phyloP scores from a whole-genome alignment of 2,329 filamentous ascomycete species.

The Phoma sp. region DNA sequence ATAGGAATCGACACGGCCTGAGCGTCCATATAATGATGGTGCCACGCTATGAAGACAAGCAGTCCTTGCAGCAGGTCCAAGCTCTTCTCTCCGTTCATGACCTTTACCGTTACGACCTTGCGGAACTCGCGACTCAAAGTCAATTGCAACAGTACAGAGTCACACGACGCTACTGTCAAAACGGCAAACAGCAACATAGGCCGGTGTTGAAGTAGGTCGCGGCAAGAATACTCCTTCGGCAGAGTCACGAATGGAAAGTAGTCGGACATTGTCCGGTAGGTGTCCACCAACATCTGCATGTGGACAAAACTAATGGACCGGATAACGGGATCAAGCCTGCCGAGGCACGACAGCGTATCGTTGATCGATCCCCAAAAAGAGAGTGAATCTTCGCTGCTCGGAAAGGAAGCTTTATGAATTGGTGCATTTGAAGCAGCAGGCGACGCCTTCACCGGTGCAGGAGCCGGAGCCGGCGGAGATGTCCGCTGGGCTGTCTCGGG shows the following conservation, averaged over 20 bases:
- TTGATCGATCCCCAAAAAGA: constrained; percentile 45
- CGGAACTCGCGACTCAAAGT: constrained; percentile 45
- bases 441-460: constrained; percentile 22
- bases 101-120: constrained; percentile 42
- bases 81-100: constrained; percentile 46
- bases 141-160: constrained; percentile 37
- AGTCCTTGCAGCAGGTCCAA: constrained; percentile 42
- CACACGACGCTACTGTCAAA: constrained; percentile 41
- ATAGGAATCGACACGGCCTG: constrained; percentile 43
- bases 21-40: constrained; percentile 46
- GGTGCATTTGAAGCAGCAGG: constrained; percentile 23
- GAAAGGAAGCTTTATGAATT: constrained; percentile 32
- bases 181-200: constrained; percentile 45
- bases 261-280: constrained; percentile 40
- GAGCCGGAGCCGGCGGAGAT: constrained; percentile 20
- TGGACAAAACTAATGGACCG: constrained; percentile 43
- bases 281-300: constrained; percentile 43
- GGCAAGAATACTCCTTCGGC: constrained; percentile 35
- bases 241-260: constrained; percentile 45
- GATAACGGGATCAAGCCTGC: constrained; percentile 41
- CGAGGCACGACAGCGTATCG: constrained; percentile 38
- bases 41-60: constrained; percentile 46
- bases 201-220: constrained; percentile 37
- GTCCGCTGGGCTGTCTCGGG: constrained; percentile 31
- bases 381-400: constrained; percentile 33